Conservation (phyloP, 805 yeast species). For the Priceomyces fermenticarens region DNA sequence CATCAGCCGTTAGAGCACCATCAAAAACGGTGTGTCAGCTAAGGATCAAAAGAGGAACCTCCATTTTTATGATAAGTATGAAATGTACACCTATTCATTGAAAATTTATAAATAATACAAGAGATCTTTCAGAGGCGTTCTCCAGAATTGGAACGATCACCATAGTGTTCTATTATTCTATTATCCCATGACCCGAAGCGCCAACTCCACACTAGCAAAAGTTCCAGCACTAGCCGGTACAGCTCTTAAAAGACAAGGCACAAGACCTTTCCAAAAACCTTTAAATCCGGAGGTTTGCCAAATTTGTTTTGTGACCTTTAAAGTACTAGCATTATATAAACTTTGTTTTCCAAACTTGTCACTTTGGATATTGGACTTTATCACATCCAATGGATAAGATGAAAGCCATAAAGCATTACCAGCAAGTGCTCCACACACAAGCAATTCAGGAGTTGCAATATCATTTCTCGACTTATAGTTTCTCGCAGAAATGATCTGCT, state of each 20-base stretch:
- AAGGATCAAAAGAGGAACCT: no score
- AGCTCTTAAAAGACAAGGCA: constrained; percentile 58
- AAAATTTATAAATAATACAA: no score
- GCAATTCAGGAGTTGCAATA: constrained; percentile 53
- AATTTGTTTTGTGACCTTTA: constrained; percentile 37
- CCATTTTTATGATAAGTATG: no score
- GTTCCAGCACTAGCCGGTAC: constrained; percentile 72
- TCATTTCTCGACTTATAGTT: constrained; percentile 42
- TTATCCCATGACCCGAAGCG: constrained; percentile 54
- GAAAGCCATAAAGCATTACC: constrained; percentile 67
- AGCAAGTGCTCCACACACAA: constrained; percentile 59
- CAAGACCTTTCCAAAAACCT: constrained; percentile 64
- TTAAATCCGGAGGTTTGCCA: constrained; percentile 39
- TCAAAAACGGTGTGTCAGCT: no score
- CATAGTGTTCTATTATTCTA: no score
- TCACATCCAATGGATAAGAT: constrained; percentile 52
- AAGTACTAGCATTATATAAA: constrained; percentile 40
- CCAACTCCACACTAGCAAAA: constrained; percentile 71
- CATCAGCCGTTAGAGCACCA: background rate
- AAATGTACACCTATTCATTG: no score
- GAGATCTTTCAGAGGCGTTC: background rate
- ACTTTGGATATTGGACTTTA: constrained; percentile 52
- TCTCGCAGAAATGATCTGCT: constrained; percentile 28
- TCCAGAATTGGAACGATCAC: background rate
- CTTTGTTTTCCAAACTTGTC: constrained; percentile 46